phyloP scores from a whole-genome alignment of 2,329 filamentous ascomycete species.

The Hypomyces perniciosus region DNA sequence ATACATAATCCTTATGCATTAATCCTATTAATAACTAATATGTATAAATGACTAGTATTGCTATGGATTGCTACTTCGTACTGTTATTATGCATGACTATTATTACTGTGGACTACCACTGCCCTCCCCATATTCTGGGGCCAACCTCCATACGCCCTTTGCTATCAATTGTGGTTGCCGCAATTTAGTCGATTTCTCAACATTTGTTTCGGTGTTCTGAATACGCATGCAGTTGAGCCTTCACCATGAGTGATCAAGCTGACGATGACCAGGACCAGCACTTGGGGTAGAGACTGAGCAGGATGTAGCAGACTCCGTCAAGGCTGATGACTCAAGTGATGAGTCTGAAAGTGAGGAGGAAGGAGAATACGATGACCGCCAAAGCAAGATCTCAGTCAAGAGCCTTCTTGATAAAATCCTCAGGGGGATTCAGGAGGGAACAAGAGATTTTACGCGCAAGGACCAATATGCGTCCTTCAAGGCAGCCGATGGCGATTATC shows the following conservation, averaged over 20 bases:
- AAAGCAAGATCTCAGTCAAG: conserved; percentile 9
- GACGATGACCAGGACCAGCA: conserved; percentile 9
- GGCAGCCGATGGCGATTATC: conserved; percentile 6
- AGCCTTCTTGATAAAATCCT: conserved; percentile 8
- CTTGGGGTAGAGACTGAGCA: conserved; percentile 7
- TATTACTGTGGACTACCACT: too few species aligned
- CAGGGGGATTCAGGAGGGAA: conserved; percentile 8
- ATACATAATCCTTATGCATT: too few species aligned
- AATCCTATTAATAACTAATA: too few species aligned
- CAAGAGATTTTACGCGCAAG: conserved; percentile 6
- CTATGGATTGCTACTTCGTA: too few species aligned
- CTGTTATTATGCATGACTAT: too few species aligned
- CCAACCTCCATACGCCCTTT: too few species aligned
- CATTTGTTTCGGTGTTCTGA: too few species aligned
- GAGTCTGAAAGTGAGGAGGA: conserved; percentile 18
- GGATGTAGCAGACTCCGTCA: conserved; percentile 11
- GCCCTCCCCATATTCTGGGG: too few species aligned
- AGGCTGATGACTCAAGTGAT: conserved; percentile 14
- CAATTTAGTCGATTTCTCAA: too few species aligned
- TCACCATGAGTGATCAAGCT: conserved; percentile 6
- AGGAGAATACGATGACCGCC: neutral
- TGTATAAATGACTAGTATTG: too few species aligned
- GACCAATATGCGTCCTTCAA: conserved; percentile 10
- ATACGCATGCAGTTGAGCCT: too few species aligned
- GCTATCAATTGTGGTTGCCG: too few species aligned